A percentile compares a stretch with the other conserved stretches of the same genome.
These are phyloP conservation scores for Asterionellopsis glacialis DNA, from an alignment of 108 stramenopile species.

Conservation along the genomic window DNA sequence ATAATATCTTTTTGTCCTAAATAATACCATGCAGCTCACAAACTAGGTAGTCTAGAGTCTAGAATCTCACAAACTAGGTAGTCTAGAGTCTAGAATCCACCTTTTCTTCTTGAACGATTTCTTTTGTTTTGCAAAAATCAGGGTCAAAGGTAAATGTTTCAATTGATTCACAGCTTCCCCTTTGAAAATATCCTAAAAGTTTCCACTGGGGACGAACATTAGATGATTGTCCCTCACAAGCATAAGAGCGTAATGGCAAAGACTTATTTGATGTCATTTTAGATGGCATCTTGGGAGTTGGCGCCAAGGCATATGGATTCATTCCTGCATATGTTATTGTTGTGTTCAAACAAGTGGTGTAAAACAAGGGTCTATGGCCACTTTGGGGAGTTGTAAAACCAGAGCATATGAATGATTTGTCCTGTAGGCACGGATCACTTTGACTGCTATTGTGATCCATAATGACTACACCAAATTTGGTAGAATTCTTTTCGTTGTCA, in stretches of 20 bases:
- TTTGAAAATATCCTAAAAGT: constrained; percentile 2
- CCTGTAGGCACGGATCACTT: background rate
- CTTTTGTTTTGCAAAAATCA: too few relatives aligned
- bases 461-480: background rate
- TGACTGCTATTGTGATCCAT: background rate
- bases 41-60: too few relatives aligned
- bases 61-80: too few relatives aligned
- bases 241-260: background rate
- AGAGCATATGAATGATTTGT: background rate
- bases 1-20: too few relatives aligned
- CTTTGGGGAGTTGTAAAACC: background rate
- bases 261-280: background rate
- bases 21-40: too few relatives aligned
- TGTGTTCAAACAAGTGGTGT: background rate
- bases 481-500: background rate
- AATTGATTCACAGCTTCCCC: background rate
- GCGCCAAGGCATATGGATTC: constrained; percentile 1
- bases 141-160: too few relatives aligned
- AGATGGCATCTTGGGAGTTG: background rate
- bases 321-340: background rate
- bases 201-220: background rate
- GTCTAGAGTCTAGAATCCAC: too few relatives aligned
- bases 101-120: too few relatives aligned
- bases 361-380: background rate
- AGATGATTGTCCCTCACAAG: background rate